Evolutionary conservation across 2,329 filamentous ascomycete species (phyloP).

Genomic region (Bipolaris bicolor): DNA sequence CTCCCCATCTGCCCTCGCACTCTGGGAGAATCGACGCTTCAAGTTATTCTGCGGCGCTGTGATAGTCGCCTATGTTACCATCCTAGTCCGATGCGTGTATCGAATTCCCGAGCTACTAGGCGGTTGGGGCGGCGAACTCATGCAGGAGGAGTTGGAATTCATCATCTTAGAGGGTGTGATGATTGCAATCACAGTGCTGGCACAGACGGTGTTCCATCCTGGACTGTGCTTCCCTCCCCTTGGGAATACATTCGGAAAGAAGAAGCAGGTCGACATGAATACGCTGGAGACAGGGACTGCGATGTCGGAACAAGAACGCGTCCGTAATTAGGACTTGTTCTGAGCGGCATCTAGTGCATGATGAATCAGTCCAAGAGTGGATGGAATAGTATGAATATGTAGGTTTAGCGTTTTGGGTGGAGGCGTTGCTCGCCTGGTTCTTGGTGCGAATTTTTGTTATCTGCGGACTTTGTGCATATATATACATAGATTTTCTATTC

Average conservation of each 20-base stretch:
- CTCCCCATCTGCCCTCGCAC: slow-evolving; percentile 11
- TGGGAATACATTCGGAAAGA: slow-evolving; percentile 17
- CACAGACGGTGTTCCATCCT: slow-evolving; percentile 56
- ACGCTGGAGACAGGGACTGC: slow-evolving; percentile 11
- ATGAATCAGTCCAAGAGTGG: neutral
- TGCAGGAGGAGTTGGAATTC: slow-evolving; percentile 55
- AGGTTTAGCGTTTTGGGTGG: neutral
- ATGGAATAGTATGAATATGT: neutral
- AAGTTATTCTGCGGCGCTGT: slow-evolving; percentile 38
- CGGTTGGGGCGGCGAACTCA: slow-evolving; percentile 52
- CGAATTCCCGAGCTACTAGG: slow-evolving; percentile 55
- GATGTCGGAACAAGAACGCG: slow-evolving; percentile 7
- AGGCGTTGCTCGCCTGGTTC: neutral
- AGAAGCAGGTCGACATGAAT: slow-evolving; percentile 4
- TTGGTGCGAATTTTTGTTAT: neutral
- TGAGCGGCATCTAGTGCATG: neutral
- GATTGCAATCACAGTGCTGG: slow-evolving; percentile 54
- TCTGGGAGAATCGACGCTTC: slow-evolving; percentile 24
- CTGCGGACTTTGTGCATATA: neutral
- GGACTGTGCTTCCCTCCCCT: slow-evolving; percentile 36
- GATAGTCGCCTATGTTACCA: slow-evolving; percentile 49
- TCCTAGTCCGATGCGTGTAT: slow-evolving; percentile 55
- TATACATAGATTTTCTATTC: neutral
- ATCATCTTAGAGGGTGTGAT: slow-evolving; percentile 59
- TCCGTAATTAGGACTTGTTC: neutral